These are phyloP conservation scores for Delphinella strobiligena DNA, from an alignment of 2,329 filamentous ascomycete genomes.

Conservation along the genomic window DNA sequence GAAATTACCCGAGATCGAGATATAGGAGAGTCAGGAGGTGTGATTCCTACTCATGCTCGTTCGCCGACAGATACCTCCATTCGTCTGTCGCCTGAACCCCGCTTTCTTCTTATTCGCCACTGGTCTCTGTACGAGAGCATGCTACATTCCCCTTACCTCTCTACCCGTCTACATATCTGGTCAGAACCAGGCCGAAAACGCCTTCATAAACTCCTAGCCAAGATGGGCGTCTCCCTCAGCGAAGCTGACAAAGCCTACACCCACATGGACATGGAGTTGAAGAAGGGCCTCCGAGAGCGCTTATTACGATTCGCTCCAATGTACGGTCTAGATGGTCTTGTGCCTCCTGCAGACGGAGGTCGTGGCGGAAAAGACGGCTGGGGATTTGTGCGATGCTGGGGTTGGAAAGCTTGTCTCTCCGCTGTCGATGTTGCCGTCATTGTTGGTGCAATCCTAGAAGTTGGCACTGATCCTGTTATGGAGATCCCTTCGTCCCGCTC, in stretches of 20 bases:
- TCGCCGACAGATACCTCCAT: slow-evolving; percentile 89
- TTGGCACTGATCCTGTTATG: slow-evolving; percentile 41
- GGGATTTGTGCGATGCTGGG: slow-evolving; percentile 96
- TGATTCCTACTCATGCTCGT: slow-evolving; percentile 77
- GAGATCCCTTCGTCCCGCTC: slow-evolving; percentile 8
- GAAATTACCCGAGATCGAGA: slow-evolving; percentile 47
- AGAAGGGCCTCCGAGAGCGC: slow-evolving; percentile 72
- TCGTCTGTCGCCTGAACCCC: slow-evolving; percentile 81
- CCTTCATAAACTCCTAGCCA: slow-evolving; percentile 85
- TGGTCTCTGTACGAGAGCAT: slow-evolving; percentile 98
- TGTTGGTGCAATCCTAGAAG: slow-evolving; percentile 82
- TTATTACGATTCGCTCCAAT: slow-evolving; percentile 83
- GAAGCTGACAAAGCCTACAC: slow-evolving; percentile 95
- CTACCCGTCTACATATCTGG: slow-evolving; percentile 87
- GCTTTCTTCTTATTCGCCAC: slow-evolving; percentile 83
- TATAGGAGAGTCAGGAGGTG: slow-evolving; percentile 56
- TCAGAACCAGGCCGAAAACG: slow-evolving; percentile 78
- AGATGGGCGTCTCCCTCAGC: slow-evolving; percentile 90
- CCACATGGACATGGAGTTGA: slow-evolving; percentile 97
- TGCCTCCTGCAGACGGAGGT: slow-evolving; percentile 61
- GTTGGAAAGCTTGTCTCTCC: slow-evolving; percentile 87
- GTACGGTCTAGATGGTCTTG: slow-evolving; percentile 88
- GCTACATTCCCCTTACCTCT: slow-evolving; percentile 92
- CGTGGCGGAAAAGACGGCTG: slow-evolving; percentile 71
- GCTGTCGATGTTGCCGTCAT: slow-evolving; percentile 92